Evolutionary conservation across 768 basidiomycete genomes (phyloP).

Genomic region (Nidularia sp.): DNA sequence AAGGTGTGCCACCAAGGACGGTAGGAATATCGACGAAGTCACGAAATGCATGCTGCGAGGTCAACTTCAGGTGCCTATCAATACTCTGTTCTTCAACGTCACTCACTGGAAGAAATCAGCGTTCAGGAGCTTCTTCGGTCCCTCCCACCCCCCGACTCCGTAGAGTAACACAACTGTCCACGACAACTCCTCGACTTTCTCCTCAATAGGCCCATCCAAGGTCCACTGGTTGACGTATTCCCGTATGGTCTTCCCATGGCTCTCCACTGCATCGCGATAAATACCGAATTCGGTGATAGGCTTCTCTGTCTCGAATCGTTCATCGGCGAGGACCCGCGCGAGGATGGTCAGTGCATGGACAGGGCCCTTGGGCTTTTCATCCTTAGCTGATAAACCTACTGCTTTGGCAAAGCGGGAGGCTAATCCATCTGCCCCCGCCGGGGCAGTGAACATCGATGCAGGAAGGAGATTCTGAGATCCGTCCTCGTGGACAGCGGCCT

Average conservation of each 20-base stretch:
- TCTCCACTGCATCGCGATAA: slow-evolving; percentile 27
- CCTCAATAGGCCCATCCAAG: slow-evolving; percentile 29
- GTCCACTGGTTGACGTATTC: slow-evolving; percentile 42
- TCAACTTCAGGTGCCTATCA: neutral
- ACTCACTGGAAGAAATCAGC: slow-evolving; percentile 62
- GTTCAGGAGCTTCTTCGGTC: slow-evolving; percentile 29
- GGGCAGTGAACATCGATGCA: neutral
- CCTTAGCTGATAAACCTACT: too few species aligned
- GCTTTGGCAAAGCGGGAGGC: neutral
- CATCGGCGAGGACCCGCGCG: slow-evolving; percentile 50
- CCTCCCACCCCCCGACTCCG: slow-evolving; percentile 47
- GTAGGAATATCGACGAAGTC: slow-evolving; percentile 61
- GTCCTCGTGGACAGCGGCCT: slow-evolving; percentile 41
- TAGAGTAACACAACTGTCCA: slow-evolving; percentile 58
- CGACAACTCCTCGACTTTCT: slow-evolving; percentile 59
- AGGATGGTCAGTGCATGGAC: slow-evolving; percentile 50
- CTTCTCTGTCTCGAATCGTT: slow-evolving; percentile 21
- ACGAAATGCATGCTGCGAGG: slow-evolving; percentile 55
- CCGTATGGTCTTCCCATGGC: slow-evolving; percentile 34
- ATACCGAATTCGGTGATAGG: slow-evolving; percentile 10
- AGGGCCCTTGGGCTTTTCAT: slow-evolving; percentile 4
- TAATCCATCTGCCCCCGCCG: neutral
- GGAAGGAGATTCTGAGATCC: slow-evolving; percentile 6
- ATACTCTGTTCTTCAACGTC: neutral
- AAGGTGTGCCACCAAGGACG: slow-evolving; percentile 39